Percentiles rank a stretch among this genome's conserved stretches.
phyloP scores from a whole-genome alignment of 257 asterid genomes.

The Nicotiana benthamiana region DNA sequence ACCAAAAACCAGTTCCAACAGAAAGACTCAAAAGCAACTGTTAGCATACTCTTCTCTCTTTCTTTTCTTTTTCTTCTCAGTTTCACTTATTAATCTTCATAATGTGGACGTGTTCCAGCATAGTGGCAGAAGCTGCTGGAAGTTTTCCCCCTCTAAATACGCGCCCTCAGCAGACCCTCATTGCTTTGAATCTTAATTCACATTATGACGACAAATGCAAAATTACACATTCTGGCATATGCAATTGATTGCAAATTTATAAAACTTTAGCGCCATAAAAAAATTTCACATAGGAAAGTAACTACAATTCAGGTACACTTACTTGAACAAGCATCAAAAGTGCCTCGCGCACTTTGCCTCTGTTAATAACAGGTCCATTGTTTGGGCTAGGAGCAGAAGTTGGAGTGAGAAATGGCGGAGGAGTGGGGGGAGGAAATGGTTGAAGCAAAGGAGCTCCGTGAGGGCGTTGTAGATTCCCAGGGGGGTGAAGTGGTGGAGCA shows the following conservation, averaged over 20 bases:
- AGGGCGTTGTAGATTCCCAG: slow-evolving; percentile 49
- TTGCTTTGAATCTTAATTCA: neutral
- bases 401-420: slow-evolving; percentile 89
- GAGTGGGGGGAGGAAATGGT: slow-evolving; percentile 98
- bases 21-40: neutral
- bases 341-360: slow-evolving; percentile 84
- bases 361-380: slow-evolving; percentile 44
- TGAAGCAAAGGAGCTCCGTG: slow-evolving; percentile 89
- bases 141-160: neutral
- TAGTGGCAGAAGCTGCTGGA: neutral
- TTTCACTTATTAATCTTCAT: neutral
- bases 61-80: neutral
- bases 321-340: slow-evolving; percentile 82
- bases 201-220: neutral
- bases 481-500: slow-evolving; percentile 69
- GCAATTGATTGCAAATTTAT: neutral
- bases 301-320: neutral
- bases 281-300: neutral
- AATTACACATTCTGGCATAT: too few relatives aligned
- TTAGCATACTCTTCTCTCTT: neutral
- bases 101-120: neutral
- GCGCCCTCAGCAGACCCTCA: neutral
- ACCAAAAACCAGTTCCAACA: neutral
- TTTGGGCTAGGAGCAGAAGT: slow-evolving; percentile 39
- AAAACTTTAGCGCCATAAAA: neutral